phyloP scores from a whole-genome alignment of 2,329 filamentous ascomycete genomes.

The Grosmannia huntii region DNA sequence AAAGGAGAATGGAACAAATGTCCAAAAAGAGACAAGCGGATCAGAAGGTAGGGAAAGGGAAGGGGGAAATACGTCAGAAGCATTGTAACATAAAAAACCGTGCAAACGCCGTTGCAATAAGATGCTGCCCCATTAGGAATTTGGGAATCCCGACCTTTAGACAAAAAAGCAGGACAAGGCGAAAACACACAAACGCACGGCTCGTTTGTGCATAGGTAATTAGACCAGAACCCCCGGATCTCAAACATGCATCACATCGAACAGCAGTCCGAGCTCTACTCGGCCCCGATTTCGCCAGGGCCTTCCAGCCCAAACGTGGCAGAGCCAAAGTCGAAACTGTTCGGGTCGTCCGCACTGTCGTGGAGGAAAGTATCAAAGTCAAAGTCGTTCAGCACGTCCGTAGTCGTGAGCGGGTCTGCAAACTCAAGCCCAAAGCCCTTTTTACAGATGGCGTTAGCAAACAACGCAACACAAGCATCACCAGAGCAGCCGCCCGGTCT shows the following conservation, averaged over 20 bases:
- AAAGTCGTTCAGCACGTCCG: conserved; percentile 52
- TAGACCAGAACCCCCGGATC: too few relatives aligned
- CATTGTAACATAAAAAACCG: neutral
- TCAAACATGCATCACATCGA: neutral
- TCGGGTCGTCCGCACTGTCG: conserved; percentile 34
- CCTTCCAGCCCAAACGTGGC: conserved; percentile 41
- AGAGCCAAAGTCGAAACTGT: conserved; percentile 41
- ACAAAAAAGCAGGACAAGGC: neutral
- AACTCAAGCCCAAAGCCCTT: conserved; percentile 41
- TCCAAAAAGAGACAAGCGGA: neutral
- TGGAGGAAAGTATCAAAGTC: conserved; percentile 59
- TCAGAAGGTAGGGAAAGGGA: neutral
- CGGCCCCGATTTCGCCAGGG: conserved; percentile 32
- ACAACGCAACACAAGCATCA: neutral
- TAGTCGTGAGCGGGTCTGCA: conserved; percentile 38
- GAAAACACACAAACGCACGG: neutral
- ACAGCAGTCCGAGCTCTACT: conserved; percentile 1
- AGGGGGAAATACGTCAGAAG: neutral
- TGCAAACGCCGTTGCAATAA: neutral
- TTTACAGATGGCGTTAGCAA: conserved; percentile 10
- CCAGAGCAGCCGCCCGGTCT: too few relatives aligned
- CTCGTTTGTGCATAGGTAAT: neutral
- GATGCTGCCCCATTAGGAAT: conserved; percentile 1
- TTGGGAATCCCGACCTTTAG: neutral
- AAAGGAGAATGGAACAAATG: neutral